These are phyloP conservation scores for Pythium biforme DNA, from an alignment of 352 stramenopile species.

Conservation along the genomic window DNA sequence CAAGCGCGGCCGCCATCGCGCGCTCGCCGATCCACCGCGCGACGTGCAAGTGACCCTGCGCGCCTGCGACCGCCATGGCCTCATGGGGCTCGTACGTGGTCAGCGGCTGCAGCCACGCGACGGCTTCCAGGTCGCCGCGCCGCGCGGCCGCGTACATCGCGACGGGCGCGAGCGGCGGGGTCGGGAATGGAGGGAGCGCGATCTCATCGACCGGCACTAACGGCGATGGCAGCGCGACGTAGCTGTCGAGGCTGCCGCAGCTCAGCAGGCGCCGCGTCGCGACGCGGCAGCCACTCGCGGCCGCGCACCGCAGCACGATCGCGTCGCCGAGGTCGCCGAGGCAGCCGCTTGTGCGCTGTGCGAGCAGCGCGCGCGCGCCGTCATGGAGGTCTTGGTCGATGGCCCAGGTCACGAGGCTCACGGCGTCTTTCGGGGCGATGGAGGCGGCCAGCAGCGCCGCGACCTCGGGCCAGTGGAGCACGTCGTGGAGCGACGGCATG, in stretches of 20 bases:
- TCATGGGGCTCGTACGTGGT: constrained; percentile 32
- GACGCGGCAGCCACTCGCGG: constrained; percentile 7
- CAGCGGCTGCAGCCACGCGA: constrained; percentile 41
- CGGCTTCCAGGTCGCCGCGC: constrained; percentile 35
- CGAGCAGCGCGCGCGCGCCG: constrained; percentile 1
- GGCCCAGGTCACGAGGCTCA: constrained; percentile 3
- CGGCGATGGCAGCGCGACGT: background rate
- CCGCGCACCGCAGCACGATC: constrained; percentile 2
- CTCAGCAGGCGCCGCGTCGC: constrained; percentile 3
- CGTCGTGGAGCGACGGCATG: constrained; percentile 14
- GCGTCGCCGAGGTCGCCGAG: background rate
- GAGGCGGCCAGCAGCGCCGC: background rate
- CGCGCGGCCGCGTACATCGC: constrained; percentile 43
- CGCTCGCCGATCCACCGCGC: constrained; percentile 35
- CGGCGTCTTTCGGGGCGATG: background rate
- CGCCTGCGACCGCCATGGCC: constrained; percentile 45
- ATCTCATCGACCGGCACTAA: background rate
- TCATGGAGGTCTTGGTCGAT: constrained; percentile 12
- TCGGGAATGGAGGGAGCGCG: background rate
- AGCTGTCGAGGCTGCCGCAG: constrained; percentile 1
- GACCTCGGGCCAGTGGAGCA: constrained; percentile 13
- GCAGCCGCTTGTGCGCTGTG: background rate
- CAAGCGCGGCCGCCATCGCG: background rate
- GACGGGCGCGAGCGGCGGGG: constrained; percentile 26
- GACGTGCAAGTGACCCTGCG: constrained; percentile 31